A percentile compares a stretch with the other conserved stretches of the same genome.
These are phyloP conservation scores for Solanum megistacrolobum DNA, from an alignment of 257 asterid species.

Conservation along the genomic window DNA sequence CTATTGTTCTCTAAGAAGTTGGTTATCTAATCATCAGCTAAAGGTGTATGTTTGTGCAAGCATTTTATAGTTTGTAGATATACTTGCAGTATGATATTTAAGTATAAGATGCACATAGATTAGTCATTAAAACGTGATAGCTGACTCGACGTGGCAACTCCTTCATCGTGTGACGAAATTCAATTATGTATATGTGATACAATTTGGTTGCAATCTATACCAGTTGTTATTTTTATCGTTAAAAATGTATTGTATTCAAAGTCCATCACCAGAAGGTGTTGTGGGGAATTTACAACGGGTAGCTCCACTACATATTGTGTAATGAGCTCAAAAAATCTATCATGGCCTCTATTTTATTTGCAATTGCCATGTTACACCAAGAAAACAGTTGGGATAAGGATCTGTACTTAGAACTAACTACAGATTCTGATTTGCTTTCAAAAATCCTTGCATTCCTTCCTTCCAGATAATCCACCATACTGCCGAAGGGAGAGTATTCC, in stretches of 20 bases:
- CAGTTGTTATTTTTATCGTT: background rate
- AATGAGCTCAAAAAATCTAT: background rate
- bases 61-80: background rate
- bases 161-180: background rate
- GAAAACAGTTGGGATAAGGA: background rate
- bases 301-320: background rate
- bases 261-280: background rate
- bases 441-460: background rate
- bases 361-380: background rate
- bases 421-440: background rate
- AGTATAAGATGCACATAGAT: background rate
- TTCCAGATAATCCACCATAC: background rate
- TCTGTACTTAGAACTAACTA: background rate
- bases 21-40: background rate
- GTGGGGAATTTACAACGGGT: background rate
- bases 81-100: background rate
- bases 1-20: background rate
- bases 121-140: background rate
- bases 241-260: background rate
- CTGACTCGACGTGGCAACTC: background rate
- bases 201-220: background rate
- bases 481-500: background rate
- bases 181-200: background rate
- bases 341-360: background rate
- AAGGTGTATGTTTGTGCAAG: background rate